phyloP scores from a whole-genome alignment of 2,329 filamentous ascomycete species.

The Neofusicoccum kwambonambiense region DNA sequence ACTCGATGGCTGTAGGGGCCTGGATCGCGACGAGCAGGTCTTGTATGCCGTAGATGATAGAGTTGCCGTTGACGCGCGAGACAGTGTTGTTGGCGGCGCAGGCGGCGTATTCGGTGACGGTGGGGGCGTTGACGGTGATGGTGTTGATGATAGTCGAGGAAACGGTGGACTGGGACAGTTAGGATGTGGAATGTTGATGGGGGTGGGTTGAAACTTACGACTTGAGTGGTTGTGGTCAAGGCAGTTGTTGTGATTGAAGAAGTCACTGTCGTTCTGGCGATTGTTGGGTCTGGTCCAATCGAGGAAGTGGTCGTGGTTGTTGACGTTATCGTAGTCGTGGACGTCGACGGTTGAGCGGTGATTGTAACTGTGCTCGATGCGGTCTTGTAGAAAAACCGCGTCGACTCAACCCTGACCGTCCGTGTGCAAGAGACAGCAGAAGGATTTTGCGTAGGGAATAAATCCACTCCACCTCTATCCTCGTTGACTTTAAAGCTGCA shows the following conservation, averaged over 20 bases:
- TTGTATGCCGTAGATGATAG: background rate
- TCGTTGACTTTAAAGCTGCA: background rate
- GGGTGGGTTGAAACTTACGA: background rate
- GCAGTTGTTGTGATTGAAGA: background rate
- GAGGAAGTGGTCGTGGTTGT: background rate
- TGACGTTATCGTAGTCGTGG: background rate
- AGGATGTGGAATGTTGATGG: background rate
- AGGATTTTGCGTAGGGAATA: background rate
- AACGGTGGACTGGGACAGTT: background rate
- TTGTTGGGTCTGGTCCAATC: background rate
- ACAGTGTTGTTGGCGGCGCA: background rate
- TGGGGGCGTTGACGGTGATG: background rate
- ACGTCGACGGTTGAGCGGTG: background rate
- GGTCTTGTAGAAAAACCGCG: background rate
- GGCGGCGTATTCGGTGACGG: background rate
- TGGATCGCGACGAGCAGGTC: background rate
- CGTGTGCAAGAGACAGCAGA: background rate
- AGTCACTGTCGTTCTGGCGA: background rate
- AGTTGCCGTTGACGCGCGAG: background rate
- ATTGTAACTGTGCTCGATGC: background rate
- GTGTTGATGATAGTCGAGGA: conserved; percentile 2
- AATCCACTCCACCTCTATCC: background rate
- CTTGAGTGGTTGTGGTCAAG: background rate
- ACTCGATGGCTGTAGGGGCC: background rate
- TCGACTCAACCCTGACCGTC: background rate